Conservation (phyloP, 1,139 yeast species). For the Ogataea hybrid region DNA sequence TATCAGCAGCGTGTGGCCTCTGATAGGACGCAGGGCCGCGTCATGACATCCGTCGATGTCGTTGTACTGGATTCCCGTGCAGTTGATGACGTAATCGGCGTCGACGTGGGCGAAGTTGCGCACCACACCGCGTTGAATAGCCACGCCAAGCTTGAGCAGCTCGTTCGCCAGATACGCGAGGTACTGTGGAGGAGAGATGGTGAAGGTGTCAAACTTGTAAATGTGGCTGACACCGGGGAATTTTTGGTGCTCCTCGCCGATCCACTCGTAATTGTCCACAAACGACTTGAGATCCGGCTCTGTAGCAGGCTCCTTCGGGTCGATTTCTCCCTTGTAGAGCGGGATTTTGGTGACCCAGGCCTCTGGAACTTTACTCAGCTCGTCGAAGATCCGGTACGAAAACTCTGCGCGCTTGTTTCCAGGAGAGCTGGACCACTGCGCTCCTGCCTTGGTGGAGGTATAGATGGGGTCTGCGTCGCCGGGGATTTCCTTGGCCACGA, state of each 20-base stretch:
- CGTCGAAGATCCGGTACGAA: slow-evolving; percentile 40
- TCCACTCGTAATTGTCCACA: slow-evolving; percentile 36
- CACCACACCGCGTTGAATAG: slow-evolving; percentile 34
- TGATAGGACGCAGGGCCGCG: slow-evolving; percentile 36
- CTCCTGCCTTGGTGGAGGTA: slow-evolving; percentile 81
- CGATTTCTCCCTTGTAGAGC: slow-evolving; percentile 34
- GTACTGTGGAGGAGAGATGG: slow-evolving; percentile 45
- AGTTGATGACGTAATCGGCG: slow-evolving; percentile 45
- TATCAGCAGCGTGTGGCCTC: slow-evolving; percentile 46
- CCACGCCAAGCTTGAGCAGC: slow-evolving; percentile 37
- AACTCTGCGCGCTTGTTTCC: slow-evolving; percentile 38
- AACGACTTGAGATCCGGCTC: slow-evolving; percentile 42
- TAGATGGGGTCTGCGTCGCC: slow-evolving; percentile 47
- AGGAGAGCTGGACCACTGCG: slow-evolving; percentile 51
- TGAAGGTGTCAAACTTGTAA: slow-evolving; percentile 31
- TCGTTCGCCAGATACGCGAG: slow-evolving; percentile 39
- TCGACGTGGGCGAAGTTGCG: slow-evolving; percentile 33
- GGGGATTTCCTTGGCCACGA: slow-evolving; percentile 59
- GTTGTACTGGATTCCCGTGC: slow-evolving; percentile 42
- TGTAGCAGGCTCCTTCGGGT: slow-evolving; percentile 14
- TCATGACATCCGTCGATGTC: slow-evolving; percentile 38
- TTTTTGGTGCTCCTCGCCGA: slow-evolving; percentile 33
- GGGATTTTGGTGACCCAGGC: slow-evolving; percentile 38
- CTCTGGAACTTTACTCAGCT: slow-evolving; percentile 38
- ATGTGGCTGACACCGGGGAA: slow-evolving; percentile 29